A percentile compares a stretch with the other conserved stretches of the same genome.
Conservation (phyloP, 345 rosid genomes). For the Brassica rapa region DNA sequence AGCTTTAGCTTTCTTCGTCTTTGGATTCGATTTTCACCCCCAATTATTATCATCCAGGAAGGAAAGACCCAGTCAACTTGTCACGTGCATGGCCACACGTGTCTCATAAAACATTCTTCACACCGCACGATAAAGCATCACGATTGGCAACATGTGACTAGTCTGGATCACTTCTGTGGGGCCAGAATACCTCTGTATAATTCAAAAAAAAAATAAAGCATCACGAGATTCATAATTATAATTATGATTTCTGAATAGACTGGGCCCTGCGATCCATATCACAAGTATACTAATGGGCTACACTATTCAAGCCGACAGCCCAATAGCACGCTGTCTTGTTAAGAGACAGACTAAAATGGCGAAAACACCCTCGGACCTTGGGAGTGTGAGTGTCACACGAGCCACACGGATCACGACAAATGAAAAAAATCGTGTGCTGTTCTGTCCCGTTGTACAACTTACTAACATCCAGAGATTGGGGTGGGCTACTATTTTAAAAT, state of each 20-base stretch:
- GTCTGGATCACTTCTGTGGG: too few species aligned
- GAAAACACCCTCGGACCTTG: too few species aligned
- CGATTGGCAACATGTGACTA: too few species aligned
- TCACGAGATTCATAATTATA: slow-evolving; percentile 27
- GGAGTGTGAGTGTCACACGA: background rate
- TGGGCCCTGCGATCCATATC: background rate
- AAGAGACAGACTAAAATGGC: background rate
- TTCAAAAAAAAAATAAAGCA: too few species aligned
- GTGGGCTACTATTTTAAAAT: background rate
- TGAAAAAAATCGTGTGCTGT: background rate
- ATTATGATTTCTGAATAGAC: background rate
- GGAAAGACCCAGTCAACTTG: slow-evolving; percentile 4
- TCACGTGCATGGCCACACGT: slow-evolving; percentile 27
- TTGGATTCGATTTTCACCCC: slow-evolving; percentile 26
- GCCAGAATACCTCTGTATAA: too few species aligned
- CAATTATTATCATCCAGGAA: background rate
- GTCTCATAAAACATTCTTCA: slow-evolving; percentile 16
- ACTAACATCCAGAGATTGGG: slow-evolving; percentile 5
- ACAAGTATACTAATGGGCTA: background rate
- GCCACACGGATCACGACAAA: background rate
- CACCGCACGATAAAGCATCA: slow-evolving; percentile 24
- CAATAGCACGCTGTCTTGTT: slow-evolving; percentile 5
- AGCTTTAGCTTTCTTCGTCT: background rate
- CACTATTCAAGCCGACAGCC: background rate
- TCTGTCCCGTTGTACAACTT: background rate